These are phyloP conservation scores for Gliomastix tumulicola DNA, from an alignment of 2,329 filamentous ascomycete species.

Conservation along the genomic window DNA sequence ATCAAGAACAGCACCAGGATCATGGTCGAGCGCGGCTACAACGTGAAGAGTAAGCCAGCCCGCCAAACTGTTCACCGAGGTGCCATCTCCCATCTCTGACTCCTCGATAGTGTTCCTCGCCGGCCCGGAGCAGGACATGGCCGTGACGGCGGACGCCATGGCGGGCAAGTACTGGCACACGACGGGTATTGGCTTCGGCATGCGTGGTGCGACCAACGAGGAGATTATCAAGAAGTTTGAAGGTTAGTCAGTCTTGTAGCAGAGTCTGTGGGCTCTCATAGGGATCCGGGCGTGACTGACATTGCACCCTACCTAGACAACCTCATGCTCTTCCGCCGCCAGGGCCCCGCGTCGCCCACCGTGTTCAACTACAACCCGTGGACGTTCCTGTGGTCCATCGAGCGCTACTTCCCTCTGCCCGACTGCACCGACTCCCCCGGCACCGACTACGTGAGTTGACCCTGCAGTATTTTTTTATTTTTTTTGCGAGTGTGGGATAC, in stretches of 20 bases:
- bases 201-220: not conserved
- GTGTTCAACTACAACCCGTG: slow-evolving; percentile 1
- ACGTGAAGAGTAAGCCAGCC: not conserved
- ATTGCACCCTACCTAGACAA: too few species aligned
- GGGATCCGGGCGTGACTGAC: too few species aligned
- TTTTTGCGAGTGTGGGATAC: not conserved
- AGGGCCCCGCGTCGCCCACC: not conserved
- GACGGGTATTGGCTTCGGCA: not conserved
- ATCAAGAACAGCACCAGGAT: slow-evolving; percentile 1
- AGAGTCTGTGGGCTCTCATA: too few species aligned
- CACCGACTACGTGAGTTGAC: not conserved
- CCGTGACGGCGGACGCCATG: not conserved
- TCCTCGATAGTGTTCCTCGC: not conserved
- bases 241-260: too few species aligned
- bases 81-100: too few species aligned
- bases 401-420: not conserved
- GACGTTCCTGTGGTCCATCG: slow-evolving; percentile 1
- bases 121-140: not conserved
- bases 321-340: slow-evolving; percentile 1
- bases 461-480: not conserved
- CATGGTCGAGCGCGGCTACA: not conserved
- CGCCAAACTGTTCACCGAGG: too few species aligned
- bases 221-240: slow-evolving; percentile 1
- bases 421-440: not conserved
- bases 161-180: not conserved